phyloP scores from a whole-genome alignment of 2,329 filamentous ascomycete genomes.

The Geoglossum cookeanum region DNA sequence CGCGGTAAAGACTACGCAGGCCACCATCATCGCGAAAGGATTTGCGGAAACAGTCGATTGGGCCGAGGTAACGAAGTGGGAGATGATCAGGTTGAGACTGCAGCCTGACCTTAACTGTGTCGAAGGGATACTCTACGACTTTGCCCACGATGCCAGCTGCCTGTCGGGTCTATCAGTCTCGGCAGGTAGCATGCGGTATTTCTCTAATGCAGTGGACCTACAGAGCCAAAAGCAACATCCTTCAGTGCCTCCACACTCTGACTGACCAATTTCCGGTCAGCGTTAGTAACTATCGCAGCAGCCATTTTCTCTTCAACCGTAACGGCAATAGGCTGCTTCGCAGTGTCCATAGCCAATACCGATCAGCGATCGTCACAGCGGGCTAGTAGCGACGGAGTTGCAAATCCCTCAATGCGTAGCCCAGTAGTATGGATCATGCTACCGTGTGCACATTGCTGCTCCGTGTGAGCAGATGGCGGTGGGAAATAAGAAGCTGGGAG shows the following conservation, averaged over 20 bases:
- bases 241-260: constrained; percentile 53
- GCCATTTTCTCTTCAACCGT: neutral
- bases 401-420: neutral
- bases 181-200: constrained; percentile 21
- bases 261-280: neutral
- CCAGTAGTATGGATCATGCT: neutral
- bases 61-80: constrained; percentile 65
- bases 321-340: neutral
- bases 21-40: constrained; percentile 56
- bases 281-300: neutral
- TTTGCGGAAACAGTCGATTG: constrained; percentile 83
- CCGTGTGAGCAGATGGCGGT: neutral
- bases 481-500: neutral
- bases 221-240: constrained; percentile 75
- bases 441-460: neutral
- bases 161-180: constrained; percentile 22
- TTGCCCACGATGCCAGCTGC: constrained; percentile 76
- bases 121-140: constrained; percentile 95
- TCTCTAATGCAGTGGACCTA: constrained; percentile 25
- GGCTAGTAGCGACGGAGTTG: neutral
- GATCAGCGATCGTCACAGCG: neutral
- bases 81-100: constrained; percentile 84
- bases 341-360: neutral
- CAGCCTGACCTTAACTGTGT: constrained; percentile 92
- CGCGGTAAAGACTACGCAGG: constrained; percentile 68